phyloP scores from a whole-genome alignment of 768 basidiomycete genomes.

The Boletus rubropictus region DNA sequence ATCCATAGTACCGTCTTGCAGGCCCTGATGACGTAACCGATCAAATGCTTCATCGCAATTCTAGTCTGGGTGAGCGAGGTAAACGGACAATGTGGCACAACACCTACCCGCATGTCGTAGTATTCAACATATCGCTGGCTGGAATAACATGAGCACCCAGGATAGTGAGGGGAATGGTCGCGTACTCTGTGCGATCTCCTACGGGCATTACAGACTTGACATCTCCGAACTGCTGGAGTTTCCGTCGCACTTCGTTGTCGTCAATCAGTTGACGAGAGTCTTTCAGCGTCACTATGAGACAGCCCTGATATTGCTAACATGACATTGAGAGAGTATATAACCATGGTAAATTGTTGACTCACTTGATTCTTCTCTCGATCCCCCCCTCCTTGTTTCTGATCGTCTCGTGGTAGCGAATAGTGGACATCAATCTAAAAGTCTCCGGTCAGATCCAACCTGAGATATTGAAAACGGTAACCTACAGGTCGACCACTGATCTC shows the following conservation, averaged over 20 bases:
- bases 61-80: slow-evolving; percentile 32
- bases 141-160: slow-evolving; percentile 4
- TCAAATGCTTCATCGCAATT: slow-evolving; percentile 78
- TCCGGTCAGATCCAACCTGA: slow-evolving; percentile 5
- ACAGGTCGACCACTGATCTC: slow-evolving; percentile 87
- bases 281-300: slow-evolving; percentile 70
- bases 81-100: neutral
- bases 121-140: slow-evolving; percentile 93
- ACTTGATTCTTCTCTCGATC: slow-evolving; percentile 81
- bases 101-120: slow-evolving; percentile 74
- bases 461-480: slow-evolving; percentile 32
- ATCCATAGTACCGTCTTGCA: slow-evolving; percentile 86
- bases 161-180: neutral
- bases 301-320: slow-evolving; percentile 71
- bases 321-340: slow-evolving; percentile 7
- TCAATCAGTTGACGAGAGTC: slow-evolving; percentile 71
- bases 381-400: slow-evolving; percentile 55
- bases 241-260: slow-evolving; percentile 78
- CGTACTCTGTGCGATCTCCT: slow-evolving; percentile 58
- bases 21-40: slow-evolving; percentile 66
- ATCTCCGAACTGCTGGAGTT: slow-evolving; percentile 87
- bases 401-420: slow-evolving; percentile 90
- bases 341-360: slow-evolving; percentile 10
- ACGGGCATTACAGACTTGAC: slow-evolving; percentile 73
- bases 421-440: slow-evolving; percentile 88